Evolutionary conservation across 2,329 filamentous ascomycete species (phyloP), one percentile per base, ranked within the genome.

Genomic region (Fusarium lyarnte): DNA sequence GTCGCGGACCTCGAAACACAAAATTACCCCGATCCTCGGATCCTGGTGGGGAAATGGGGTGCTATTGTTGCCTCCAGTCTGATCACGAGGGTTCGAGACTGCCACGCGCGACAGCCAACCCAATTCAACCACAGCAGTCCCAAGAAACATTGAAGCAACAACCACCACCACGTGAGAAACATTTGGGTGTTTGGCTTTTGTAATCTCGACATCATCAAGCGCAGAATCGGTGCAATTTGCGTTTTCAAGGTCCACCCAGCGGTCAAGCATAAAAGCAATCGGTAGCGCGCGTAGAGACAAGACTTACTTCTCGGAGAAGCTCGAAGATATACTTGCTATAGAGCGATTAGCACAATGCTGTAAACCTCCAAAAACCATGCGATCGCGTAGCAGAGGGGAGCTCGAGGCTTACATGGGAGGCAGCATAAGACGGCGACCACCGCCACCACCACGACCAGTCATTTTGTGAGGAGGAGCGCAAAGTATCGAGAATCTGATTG

Each of bases 221-320:
- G 25, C 45, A 57, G n/a, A 39, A 58, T 49, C 45, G 51, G 39
- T 53, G 31, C 36, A 53, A 46, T 31, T 61, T 29, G 55, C 68
- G 52, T 68, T 72, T 54, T 73, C 64, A 53, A 76, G 57, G 43
- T 61, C 69, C 63, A 59, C 57, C 54, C 59, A 51, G 55, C 64
- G 66, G 66, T 73, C 66, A 54, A 58, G 63, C 49, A 62, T 43
- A 60, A 39, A 39, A 53, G 43, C 23, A 31, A 27, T 52, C 58
- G 42, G 60, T 21, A 29, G 58, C 46, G 45, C 41, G 36, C 36
- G 42, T 39, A 25, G 51, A 46, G 31, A 43, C 8, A 47, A 45
- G 35, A 83, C 82, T 82, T 69, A 84, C 82, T 49, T 83, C 85
- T 78, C 91, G 95, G 14, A 98, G 89, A 42, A 98, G 92, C 87